Conservation (phyloP, 2,329 filamentous ascomycete species). For the Arthrobotrys musiformis region DNA sequence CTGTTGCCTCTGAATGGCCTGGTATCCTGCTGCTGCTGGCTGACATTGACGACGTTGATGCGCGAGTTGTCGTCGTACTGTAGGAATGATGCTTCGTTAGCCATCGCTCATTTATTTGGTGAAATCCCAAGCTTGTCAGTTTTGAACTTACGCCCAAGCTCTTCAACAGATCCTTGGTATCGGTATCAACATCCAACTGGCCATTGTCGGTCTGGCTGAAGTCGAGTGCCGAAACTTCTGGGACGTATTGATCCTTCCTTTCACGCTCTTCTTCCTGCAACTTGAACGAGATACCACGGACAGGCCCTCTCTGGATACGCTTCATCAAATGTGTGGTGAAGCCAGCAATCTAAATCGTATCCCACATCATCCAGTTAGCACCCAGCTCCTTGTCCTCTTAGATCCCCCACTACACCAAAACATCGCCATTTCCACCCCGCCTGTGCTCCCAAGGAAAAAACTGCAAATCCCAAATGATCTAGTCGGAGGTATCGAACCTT, state of each 20-base stretch:
- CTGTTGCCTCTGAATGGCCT: constrained; percentile 58
- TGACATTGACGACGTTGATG: constrained; percentile 92
- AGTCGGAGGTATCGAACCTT: constrained; percentile 72
- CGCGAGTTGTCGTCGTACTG: constrained; percentile 92
- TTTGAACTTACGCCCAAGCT: constrained; percentile 90
- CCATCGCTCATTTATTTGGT: constrained; percentile 66
- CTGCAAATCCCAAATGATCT: not conserved
- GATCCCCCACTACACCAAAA: constrained; percentile 14
- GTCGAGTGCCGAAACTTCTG: constrained; percentile 98
- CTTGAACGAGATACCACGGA: constrained; percentile 99
- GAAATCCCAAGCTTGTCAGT: constrained; percentile 54
- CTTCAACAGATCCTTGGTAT: constrained; percentile 99
- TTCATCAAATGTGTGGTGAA: constrained; percentile 99
- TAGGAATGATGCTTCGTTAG: constrained; percentile 41
- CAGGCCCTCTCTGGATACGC: constrained; percentile 98
- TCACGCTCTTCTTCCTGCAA: constrained; percentile 99
- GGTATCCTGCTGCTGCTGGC: constrained; percentile 76
- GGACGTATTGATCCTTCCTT: constrained; percentile 99
- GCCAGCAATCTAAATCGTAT: constrained; percentile 81
- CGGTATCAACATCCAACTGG: constrained; percentile 91
- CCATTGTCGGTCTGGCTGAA: constrained; percentile 94
- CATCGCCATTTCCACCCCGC: not conserved
- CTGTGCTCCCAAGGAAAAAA: not conserved
- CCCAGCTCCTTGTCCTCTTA: not conserved
- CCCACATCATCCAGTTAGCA: constrained; percentile 37